Evolutionary conservation across 2,329 filamentous ascomycete genomes (phyloP).

Genomic region (Catunica adiposa): DNA sequence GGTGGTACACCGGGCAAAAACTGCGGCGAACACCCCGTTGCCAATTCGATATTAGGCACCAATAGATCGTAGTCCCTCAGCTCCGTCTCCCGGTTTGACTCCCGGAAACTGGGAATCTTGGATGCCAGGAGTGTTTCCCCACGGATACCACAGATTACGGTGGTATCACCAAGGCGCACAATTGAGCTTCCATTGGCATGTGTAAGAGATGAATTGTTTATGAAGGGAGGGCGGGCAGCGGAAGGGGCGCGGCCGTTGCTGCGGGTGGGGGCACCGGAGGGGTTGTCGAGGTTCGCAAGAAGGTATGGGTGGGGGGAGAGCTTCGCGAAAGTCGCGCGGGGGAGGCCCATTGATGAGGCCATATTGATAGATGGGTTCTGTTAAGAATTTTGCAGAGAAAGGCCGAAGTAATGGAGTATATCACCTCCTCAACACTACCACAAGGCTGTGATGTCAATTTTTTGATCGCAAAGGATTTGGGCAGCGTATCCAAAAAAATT

Average conservation of each 20-base stretch:
- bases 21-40: conserved; percentile 74
- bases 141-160: conserved; percentile 84
- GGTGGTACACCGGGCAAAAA: conserved; percentile 76
- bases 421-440: not conserved
- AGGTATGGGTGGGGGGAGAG: conserved; percentile 81
- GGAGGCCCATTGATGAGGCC: conserved; percentile 26
- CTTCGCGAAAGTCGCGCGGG: conserved; percentile 64
- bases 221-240: conserved; percentile 53
- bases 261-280: conserved; percentile 36
- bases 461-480: not conserved
- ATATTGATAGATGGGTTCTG: conserved; percentile 1
- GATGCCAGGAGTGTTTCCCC: conserved; percentile 65
- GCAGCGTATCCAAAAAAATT: not conserved
- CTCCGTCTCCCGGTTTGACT: conserved; percentile 27
- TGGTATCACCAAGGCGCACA: conserved; percentile 75
- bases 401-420: not conserved
- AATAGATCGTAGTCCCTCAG: conserved; percentile 53
- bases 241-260: conserved; percentile 64
- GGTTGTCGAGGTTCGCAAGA: conserved; percentile 61
- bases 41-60: conserved; percentile 85
- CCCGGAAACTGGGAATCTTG: conserved; percentile 53
- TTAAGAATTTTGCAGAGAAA: not conserved
- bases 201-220: conserved; percentile 70
- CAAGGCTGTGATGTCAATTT: not conserved
- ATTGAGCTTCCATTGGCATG: conserved; percentile 84